phyloP scores from a whole-genome alignment of 179 eudicot species.

The Beta lomatogona region DNA sequence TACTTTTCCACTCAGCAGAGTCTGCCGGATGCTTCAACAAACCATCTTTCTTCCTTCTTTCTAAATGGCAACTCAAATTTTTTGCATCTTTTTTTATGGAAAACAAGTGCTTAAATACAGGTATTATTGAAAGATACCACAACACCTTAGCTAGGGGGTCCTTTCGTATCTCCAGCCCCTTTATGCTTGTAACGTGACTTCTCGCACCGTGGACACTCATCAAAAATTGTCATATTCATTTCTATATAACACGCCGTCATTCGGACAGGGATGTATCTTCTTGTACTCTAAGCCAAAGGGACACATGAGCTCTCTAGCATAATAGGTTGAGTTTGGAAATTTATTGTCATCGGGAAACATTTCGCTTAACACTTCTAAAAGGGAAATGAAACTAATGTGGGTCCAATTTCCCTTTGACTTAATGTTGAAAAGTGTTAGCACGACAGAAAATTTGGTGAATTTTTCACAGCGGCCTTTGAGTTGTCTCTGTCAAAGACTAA shows the following conservation, averaged over 20 bases:
- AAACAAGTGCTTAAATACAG: not conserved
- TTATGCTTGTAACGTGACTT: not conserved
- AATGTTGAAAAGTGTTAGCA: conserved; percentile 1
- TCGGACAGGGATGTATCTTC: not conserved
- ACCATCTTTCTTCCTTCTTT: no score
- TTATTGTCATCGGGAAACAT: not conserved
- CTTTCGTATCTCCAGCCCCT: not conserved
- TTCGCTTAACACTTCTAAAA: not conserved
- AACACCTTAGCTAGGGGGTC: not conserved
- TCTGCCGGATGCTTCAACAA: not conserved
- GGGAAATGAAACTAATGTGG: not conserved
- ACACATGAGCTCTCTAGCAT: not conserved
- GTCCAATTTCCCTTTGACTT: not conserved
- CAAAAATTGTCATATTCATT: not conserved
- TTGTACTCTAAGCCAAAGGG: not conserved
- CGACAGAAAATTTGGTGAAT: not conserved
- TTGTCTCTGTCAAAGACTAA: not conserved
- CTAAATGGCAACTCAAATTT: not conserved
- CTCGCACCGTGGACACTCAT: not conserved
- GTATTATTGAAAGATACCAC: not conserved
- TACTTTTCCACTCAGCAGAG: not conserved
- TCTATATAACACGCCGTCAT: not conserved
- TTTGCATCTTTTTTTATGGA: no score
- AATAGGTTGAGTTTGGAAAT: not conserved
- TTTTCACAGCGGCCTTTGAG: not conserved